Percentiles rank a stretch among this genome's conserved stretches.
These are phyloP conservation scores for Colletotrichum sp. DNA, from an alignment of 2,329 filamentous ascomycete species.

Conservation along the genomic window DNA sequence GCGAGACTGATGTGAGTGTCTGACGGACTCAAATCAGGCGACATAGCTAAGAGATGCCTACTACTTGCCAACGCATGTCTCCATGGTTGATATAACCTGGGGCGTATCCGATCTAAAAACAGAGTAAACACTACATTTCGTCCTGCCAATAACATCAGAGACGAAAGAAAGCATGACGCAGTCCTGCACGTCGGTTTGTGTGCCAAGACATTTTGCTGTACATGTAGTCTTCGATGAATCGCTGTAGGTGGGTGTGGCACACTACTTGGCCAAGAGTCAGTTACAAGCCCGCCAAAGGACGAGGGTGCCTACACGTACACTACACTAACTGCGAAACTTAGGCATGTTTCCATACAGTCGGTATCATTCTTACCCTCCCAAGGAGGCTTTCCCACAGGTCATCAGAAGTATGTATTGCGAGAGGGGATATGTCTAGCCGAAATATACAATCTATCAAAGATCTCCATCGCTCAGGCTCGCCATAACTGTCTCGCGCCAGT, in stretches of 20 bases:
- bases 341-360: neutral
- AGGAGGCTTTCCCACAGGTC: neutral
- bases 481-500: neutral
- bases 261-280: neutral
- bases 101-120: neutral
- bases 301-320: neutral
- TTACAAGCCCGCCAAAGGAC: neutral
- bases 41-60: neutral
- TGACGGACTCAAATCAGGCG: neutral
- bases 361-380: neutral
- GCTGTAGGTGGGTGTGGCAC: neutral
- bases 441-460: neutral
- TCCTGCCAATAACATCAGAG: neutral
- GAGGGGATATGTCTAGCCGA: neutral
- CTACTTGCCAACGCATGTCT: neutral
- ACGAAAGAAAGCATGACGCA: neutral
- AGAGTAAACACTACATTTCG: neutral
- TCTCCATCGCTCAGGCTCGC: neutral
- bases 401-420: neutral
- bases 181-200: neutral
- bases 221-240: neutral
- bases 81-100: neutral
- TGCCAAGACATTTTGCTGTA: neutral
- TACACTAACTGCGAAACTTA: neutral
- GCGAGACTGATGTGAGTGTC: neutral